Evolutionary conservation across 73 alveolate species (phyloP), one percentile per base, ranked within the genome.

Genomic region (Chromera velia): DNA sequence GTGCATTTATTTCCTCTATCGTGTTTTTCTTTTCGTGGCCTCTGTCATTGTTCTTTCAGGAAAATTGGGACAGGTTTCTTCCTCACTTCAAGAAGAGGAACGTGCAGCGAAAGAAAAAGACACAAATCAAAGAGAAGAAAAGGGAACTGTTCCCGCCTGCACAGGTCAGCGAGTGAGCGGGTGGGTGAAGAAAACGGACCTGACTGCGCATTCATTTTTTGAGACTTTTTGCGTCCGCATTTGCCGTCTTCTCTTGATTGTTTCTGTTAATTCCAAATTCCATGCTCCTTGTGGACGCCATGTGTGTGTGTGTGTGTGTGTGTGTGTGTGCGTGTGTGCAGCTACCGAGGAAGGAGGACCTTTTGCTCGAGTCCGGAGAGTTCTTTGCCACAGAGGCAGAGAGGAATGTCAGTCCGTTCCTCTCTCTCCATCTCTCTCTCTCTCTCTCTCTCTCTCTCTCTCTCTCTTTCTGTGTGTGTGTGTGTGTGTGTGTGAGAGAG

Each of bases 11-110:
- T 10, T 46, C 65, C 65, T 19, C 65, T 19, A 46, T 46, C 65
- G 65, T 10, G 65, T 46, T 19, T 13, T 13, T 19, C 19, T 46
- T 10, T 13, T 46, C 9, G 65, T 46, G 65, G 19, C 65, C 65
- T 46, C 65, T 13, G 65, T 19, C 9, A 13, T 10, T 46, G 65
- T 19, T 6, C 30, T 1, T 55, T 24, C 70, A 22, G 28, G 70
- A 78, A 31, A 81, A 76, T 81, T 76, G 85, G 73, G 49, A 69
- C 65, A 76, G 99, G 76, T 96, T 95, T 88, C 87, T 96, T 34
- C 99, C 99, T 22, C 93, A 96, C 71, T 96, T 95, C 90, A 91
- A 95, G 82, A 96, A 96, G 82, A 87, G 94, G 80, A 96, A 96
- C 75, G 97, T 91, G 67, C 94, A 96, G 88, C 86, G 96, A 69